Percentiles rank a stretch among this genome's conserved stretches.
Evolutionary conservation across 1,284 basidiomycete species (phyloP).

Genomic region (Ustilago esculenta): DNA sequence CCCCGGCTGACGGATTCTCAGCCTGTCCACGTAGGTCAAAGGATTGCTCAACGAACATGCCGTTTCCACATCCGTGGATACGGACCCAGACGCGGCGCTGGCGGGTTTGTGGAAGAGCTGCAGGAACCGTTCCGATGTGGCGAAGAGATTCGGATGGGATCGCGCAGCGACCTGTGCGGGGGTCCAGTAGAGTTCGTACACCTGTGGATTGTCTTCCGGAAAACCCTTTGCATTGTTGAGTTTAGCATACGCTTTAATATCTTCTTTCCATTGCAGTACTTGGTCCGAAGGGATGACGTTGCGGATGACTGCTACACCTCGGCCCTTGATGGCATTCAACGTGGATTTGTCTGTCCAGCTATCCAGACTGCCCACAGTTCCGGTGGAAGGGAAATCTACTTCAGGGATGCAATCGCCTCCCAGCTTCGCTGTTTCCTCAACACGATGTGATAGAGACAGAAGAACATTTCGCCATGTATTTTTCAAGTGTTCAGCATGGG

Average conservation of each 20-base stretch:
- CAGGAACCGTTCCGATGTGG: conserved; percentile 37
- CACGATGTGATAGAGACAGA: conserved; percentile 13
- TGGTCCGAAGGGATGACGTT: conserved; percentile 37
- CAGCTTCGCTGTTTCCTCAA: conserved; percentile 16
- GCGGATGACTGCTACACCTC: conserved; percentile 49
- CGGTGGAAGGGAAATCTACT: conserved; percentile 21
- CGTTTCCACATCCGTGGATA: neutral
- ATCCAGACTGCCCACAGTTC: conserved; percentile 3
- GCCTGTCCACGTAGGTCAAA: conserved; percentile 78
- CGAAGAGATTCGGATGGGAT: conserved; percentile 40
- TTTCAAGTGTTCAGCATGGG: conserved; percentile 33
- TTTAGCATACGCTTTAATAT: conserved; percentile 38
- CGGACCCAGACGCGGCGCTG: too few relatives aligned
- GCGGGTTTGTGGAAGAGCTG: conserved; percentile 47
- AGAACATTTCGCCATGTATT: conserved; percentile 40
- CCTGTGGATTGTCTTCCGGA: conserved; percentile 54
- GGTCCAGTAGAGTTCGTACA: conserved; percentile 59
- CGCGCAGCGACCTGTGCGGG: conserved; percentile 45
- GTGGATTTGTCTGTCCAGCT: conserved; percentile 40
- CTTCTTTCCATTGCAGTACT: conserved; percentile 48
- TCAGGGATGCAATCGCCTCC: conserved; percentile 38
- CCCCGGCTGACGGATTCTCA: conserved; percentile 79
- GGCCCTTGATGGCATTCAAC: conserved; percentile 31
- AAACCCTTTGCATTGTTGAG: conserved; percentile 53
- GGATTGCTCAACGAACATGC: conserved; percentile 74